A percentile compares a stretch with the other conserved stretches of the same genome.
Conservation (phyloP, 441 rosid genomes). For the Jatropha multifida region DNA sequence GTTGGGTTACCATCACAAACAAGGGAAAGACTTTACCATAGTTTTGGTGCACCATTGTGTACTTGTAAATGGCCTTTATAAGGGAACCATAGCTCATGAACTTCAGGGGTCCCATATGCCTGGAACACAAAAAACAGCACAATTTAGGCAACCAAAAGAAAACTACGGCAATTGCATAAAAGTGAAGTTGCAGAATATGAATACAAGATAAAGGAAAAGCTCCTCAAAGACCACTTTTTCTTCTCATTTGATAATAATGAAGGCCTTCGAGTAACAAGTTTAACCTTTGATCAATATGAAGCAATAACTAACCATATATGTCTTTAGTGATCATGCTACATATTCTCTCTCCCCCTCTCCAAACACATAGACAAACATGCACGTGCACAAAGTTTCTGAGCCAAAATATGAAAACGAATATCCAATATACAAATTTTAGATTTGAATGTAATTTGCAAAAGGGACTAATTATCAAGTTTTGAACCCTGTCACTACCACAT, state of each 20-base stretch:
- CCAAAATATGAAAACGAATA: background rate
- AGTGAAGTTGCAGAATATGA: background rate
- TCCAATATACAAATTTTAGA: background rate
- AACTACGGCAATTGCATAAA: background rate
- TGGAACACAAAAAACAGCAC: constrained; percentile 31
- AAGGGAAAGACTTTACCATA: constrained; percentile 46
- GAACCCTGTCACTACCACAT: background rate
- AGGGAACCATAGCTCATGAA: constrained; percentile 65
- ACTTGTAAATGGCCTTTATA: constrained; percentile 65
- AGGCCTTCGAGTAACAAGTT: background rate
- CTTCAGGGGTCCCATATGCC: constrained; percentile 85
- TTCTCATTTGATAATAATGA: background rate
- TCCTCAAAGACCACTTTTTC: background rate
- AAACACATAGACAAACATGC: background rate
- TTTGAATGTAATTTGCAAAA: background rate
- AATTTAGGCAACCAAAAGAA: constrained; percentile 11
- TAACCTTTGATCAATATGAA: background rate
- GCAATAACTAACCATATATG: background rate
- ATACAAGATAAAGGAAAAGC: background rate
- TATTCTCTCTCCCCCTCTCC: background rate
- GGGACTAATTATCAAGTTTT: background rate
- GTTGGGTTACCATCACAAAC: background rate
- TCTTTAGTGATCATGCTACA: background rate
- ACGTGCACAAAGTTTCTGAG: background rate
- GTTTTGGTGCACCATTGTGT: constrained; percentile 73